Base-by-base conservation (phyloP, 495 filamentous ascomycete genomes). In the Cladorrhinum samala region DNA sequence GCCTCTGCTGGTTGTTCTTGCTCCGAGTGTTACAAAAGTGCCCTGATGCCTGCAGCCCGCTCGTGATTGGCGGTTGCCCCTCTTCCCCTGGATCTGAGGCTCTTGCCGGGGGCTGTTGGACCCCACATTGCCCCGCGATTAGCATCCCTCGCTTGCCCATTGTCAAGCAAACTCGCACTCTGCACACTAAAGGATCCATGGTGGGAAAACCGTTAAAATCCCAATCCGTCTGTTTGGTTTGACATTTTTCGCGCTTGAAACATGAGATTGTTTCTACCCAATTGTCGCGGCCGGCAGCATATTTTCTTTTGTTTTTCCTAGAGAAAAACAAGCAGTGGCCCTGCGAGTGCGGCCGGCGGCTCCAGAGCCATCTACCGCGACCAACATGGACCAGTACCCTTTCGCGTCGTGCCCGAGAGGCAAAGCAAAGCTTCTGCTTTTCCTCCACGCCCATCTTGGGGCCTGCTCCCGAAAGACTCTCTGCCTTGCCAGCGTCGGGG, bases 11-110 rank as follows among this genome's bases (percentile, higher is more conserved):
- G 60, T 56, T 46, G 60, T 62, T 47, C 46, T 50, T 67, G 66
- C 55, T 54, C 50, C 49, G 45, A 64, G 63, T 61, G 67, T 70
- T 57, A 60, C 65, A 68, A 60, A 68, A 53, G n/a, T 17, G 55
- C 62, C 65, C 66, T 64, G 61, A 53, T 53, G 23, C 56, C 47
- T 56, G 57, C 43, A 38, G 45, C 16, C 14, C 42, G 36, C 3
- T 24, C 6, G 9, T 64, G 52, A 70, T 68, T 70, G 68, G 66
- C 62, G 24, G 37, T 14, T 27, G 6, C 59, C 49, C 47, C 49
- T 51, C 19, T 16, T 14, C 50, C 54, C 14, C 45, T 27, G 45
- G 50, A 51, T 47, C 60, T 65, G 62, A 62, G 62, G 62, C 64
- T 67, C 65, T 68, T 62, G 53, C 62, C 57, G 53, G 57, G 57